Percentiles rank a stretch among this genome's conserved stretches.
These are phyloP conservation scores for Fomitopsis pinicola DNA, from an alignment of 1,284 basidiomycete species.

Conservation along the genomic window DNA sequence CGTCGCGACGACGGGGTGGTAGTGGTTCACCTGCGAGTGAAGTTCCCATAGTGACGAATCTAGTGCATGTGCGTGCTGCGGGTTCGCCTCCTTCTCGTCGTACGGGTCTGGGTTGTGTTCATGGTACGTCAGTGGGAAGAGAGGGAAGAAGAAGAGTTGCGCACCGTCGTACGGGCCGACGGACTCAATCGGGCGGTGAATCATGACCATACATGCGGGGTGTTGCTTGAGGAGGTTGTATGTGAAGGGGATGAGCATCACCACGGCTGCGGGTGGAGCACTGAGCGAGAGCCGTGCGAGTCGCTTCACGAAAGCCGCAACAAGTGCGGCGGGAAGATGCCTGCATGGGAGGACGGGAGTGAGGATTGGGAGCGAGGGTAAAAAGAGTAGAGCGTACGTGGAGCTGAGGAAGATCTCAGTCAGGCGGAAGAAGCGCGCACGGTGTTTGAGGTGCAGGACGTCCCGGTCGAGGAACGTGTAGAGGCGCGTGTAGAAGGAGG, in stretches of 20 bases:
- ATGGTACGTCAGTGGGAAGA: not conserved
- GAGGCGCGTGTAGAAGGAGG: constrained; percentile 91
- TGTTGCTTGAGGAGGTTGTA: constrained; percentile 96
- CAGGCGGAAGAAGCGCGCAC: constrained; percentile 93
- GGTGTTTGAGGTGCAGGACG: constrained; percentile 88
- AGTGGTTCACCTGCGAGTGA: constrained; percentile 76
- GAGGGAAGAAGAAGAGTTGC: constrained; percentile 5
- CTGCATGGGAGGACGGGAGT: constrained; percentile 33
- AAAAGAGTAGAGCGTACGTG: constrained; percentile 52
- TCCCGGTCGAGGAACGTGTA: constrained; percentile 87
- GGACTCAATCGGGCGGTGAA: constrained; percentile 63
- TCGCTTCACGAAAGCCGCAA: constrained; percentile 94
- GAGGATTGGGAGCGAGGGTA: not conserved
- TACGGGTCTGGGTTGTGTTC: constrained; percentile 63
- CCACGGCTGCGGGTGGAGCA: constrained; percentile 87
- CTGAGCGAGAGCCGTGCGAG: constrained; percentile 80
- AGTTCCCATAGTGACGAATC: constrained; percentile 94
- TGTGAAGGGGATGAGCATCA: constrained; percentile 89
- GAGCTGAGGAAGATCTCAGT: constrained; percentile 89
- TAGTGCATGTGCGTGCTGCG: constrained; percentile 75
- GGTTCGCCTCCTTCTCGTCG: constrained; percentile 63
- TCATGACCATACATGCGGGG: constrained; percentile 89
- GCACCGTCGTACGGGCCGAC: constrained; percentile 39
- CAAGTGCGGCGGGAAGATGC: constrained; percentile 82
- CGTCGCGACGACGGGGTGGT: constrained; percentile 81